Percentiles rank a stretch among this genome's conserved stretches.
These are phyloP conservation scores for Cyberlindnera mrakii DNA, from an alignment of 805 yeast species.

Conservation along the genomic window DNA sequence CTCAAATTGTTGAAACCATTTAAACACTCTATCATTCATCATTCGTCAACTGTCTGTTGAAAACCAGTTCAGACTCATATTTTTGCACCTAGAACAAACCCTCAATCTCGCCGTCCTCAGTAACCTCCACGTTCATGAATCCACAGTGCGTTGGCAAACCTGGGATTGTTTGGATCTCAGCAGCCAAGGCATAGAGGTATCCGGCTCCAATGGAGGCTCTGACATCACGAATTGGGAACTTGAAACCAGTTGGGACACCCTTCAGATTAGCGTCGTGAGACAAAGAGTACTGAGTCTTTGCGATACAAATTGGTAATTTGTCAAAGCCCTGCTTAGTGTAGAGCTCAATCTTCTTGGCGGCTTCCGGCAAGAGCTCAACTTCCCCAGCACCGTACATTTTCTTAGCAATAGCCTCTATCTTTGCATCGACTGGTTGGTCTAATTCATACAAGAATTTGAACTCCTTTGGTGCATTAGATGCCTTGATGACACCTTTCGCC, in stretches of 20 bases:
- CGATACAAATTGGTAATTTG: conserved; percentile 90
- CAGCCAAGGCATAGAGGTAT: conserved; percentile 91
- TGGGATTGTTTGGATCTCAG: conserved; percentile 95
- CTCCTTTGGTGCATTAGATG: conserved; percentile 45
- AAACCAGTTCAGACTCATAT: too few species aligned
- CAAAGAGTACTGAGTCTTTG: conserved; percentile 94
- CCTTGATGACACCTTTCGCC: conserved; percentile 78
- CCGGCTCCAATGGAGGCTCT: conserved; percentile 97
- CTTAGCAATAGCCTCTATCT: conserved; percentile 70
- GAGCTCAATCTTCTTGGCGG: conserved; percentile 71
- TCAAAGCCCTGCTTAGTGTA: conserved; percentile 86
- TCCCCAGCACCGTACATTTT: conserved; percentile 91
- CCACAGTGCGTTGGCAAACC: conserved; percentile 96
- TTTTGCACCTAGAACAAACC: conserved; percentile 60
- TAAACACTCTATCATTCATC: too few species aligned
- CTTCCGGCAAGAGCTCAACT: conserved; percentile 77
- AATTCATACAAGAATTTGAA: conserved; percentile 66
- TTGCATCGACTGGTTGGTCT: conserved; percentile 69
- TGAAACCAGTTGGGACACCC: conserved; percentile 93
- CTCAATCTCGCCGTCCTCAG: conserved; percentile 84
- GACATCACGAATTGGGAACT: conserved; percentile 89
- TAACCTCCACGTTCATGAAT: conserved; percentile 93
- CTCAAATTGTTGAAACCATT: too few species aligned
- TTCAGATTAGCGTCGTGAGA: conserved; percentile 91
- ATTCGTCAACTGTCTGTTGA: too few species aligned